A percentile compares a stretch with the other conserved stretches of the same genome.
phyloP scores from a whole-genome alignment of 129 eudicot genomes.

The Daucus carota region DNA sequence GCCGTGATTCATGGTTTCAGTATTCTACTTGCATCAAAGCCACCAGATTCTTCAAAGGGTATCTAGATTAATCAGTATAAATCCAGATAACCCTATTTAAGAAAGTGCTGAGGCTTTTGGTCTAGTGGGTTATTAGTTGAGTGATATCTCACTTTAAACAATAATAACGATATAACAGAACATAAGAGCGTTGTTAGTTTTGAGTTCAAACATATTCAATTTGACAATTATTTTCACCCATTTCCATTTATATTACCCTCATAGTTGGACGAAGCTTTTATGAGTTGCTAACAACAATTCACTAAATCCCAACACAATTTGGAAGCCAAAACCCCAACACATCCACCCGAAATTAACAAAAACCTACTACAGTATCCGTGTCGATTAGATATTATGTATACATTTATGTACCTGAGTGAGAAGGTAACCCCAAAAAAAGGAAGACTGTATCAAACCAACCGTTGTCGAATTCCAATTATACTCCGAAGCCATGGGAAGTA shows the following conservation, averaged over 20 bases:
- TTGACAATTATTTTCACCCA: background rate
- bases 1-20: background rate
- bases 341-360: too few relatives aligned
- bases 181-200: background rate
- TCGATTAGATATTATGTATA: background rate
- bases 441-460: slow-evolving; percentile 88
- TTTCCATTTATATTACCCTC: background rate
- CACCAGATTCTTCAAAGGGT: background rate
- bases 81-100: background rate
- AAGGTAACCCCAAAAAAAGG: slow-evolving; percentile 98
- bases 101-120: background rate
- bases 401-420: slow-evolving; percentile 59
- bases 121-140: background rate
- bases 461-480: slow-evolving; percentile 76
- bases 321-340: too few relatives aligned
- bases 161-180: too few relatives aligned
- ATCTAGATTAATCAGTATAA: background rate
- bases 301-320: too few relatives aligned
- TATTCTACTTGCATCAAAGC: background rate
- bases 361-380: background rate
- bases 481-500: slow-evolving; percentile 94
- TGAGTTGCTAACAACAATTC: background rate
- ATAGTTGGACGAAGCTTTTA: background rate
- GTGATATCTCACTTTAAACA: background rate
- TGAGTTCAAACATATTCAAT: background rate